These are phyloP conservation scores for Rhododendron simsii DNA, from an alignment of 148 eudicot genomes.

Conservation along the genomic window DNA sequence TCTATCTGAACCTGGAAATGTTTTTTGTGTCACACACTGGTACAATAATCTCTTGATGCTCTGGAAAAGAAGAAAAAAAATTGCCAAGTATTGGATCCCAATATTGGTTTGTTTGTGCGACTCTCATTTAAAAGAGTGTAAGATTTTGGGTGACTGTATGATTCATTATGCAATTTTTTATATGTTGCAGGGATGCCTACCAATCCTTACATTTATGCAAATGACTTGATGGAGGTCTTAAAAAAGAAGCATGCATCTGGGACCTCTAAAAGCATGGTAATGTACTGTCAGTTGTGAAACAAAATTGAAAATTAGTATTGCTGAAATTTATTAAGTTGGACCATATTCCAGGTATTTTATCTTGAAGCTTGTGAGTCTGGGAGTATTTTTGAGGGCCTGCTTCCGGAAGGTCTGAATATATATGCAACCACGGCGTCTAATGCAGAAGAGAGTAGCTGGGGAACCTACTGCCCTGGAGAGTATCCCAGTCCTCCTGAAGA, in stretches of 20 bases:
- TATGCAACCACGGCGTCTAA: constrained; percentile 92
- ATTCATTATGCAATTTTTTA: background rate
- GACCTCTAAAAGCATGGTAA: constrained; percentile 82
- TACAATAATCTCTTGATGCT: background rate
- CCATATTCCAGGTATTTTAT: constrained; percentile 61
- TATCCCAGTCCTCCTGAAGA: constrained; percentile 78
- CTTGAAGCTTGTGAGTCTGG: constrained; percentile 98
- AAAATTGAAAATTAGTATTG: background rate
- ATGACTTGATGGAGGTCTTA: constrained; percentile 61
- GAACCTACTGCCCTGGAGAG: constrained; percentile 93
- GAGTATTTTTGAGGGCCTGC: constrained; percentile 89
- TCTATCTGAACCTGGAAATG: background rate
- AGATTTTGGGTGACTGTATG: background rate
- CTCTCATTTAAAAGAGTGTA: background rate
- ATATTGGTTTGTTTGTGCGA: background rate
- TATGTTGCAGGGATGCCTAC: constrained; percentile 76
- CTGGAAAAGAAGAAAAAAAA: background rate
- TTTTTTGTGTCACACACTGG: background rate
- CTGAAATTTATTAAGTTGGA: constrained; percentile 6
- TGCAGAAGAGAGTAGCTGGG: constrained; percentile 95
- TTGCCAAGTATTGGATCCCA: background rate
- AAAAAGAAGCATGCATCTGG: constrained; percentile 84
- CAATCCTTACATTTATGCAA: constrained; percentile 74
- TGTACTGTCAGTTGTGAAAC: background rate
- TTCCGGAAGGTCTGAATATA: constrained; percentile 76